phyloP scores from a whole-genome alignment of 1,284 basidiomycete species.

The Filobasidium uniguttulatum region DNA sequence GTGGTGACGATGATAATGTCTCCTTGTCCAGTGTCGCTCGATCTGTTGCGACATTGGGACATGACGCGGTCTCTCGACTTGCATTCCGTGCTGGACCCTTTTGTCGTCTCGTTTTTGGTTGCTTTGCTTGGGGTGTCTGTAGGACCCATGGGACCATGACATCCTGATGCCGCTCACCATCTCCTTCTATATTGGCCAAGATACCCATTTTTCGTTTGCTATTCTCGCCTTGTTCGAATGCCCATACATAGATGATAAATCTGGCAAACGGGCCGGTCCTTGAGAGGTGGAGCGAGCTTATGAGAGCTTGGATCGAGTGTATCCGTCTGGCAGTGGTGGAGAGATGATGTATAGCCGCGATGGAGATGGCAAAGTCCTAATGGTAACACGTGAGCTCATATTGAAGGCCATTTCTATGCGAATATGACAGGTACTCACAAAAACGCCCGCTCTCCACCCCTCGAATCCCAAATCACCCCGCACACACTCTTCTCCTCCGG shows the following conservation, averaged over 20 bases:
- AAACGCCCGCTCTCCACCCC: constrained; percentile 56
- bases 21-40: neutral
- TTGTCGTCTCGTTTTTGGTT: constrained; percentile 5
- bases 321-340: constrained; percentile 59
- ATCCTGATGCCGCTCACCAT: constrained; percentile 39
- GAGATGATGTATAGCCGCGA: constrained; percentile 88
- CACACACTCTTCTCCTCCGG: constrained; percentile 23
- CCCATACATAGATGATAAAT: constrained; percentile 95
- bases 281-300: constrained; percentile 48
- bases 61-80: neutral
- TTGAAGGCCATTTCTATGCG: too few species aligned
- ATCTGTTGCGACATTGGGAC: neutral
- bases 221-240: constrained; percentile 74
- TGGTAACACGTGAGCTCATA: neutral
- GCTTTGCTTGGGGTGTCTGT: constrained; percentile 15
- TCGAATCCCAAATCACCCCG: constrained; percentile 51
- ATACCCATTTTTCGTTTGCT: constrained; percentile 57
- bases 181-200: constrained; percentile 4
- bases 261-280: constrained; percentile 45
- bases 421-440: constrained; percentile 46
- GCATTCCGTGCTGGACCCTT: too few species aligned
- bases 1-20: too few species aligned
- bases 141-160: constrained; percentile 61
- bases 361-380: constrained; percentile 86
- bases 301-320: constrained; percentile 54